Base-by-base conservation (phyloP, 495 filamentous ascomycete genomes). In the Tuber aestivum region DNA sequence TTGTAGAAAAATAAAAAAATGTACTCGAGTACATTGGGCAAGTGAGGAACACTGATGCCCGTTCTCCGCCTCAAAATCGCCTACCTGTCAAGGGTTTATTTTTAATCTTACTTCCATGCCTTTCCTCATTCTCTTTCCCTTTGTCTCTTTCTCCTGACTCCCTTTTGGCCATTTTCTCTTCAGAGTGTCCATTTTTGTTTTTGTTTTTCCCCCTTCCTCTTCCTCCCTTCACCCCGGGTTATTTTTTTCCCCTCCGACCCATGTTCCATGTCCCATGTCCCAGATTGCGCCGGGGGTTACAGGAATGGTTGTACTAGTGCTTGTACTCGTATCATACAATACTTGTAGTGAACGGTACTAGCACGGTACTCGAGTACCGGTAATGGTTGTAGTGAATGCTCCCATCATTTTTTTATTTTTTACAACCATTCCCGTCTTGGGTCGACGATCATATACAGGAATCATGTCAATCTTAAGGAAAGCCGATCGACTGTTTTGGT, bases 191-290 rank as follows among this genome's bases (percentile, higher is more conserved):
- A 35, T 35, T 65, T 32, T 35, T 65, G 27, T 65, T 65, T 65
- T 56, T 56, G 4, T 56, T 65, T 14, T 32, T 32, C 27, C 27
- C 27, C 27, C 32, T 12, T 32, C 50, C 48, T 70, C 70, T 56
- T 69, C 73, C 48, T 75, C 41, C 65, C 61, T 48, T 78, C 70
- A 56, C 61, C 45, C 72, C 44, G n/a, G 72, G 76, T 70, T 75
- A 65, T 65, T 75, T 44, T 70, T 75, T 75, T 78, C 78, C 70
- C 68, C 73, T 70, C 77, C 72, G 78, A 48, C 76, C 78, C 78
- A 78, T 79, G 78, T 79, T 77, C 78, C 78, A 78, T 79, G 78
- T 79, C 78, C 78, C 76, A 78, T 79, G 78, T 79, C 78, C 78
- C 72, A 79, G 77, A 79, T 79, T 72, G 65, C 73, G 76, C 41